Conservation (phyloP, 352 stramenopile genomes). For the Phytopythium cucurbitacearum region DNA sequence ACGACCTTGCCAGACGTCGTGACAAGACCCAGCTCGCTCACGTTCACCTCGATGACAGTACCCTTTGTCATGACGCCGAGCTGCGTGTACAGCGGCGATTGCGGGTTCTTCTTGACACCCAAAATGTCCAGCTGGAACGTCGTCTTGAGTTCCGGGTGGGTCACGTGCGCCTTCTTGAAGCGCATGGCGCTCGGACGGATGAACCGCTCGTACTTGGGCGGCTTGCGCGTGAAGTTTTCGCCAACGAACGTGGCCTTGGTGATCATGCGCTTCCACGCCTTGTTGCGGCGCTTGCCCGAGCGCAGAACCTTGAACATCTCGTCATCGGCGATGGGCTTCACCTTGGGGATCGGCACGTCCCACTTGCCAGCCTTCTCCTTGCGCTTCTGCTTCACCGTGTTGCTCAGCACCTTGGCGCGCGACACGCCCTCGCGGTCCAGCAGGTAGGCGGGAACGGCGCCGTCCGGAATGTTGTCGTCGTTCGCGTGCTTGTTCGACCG, state of each 20-base stretch:
- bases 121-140: slow-evolving; percentile 99
- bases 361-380: slow-evolving; percentile 99
- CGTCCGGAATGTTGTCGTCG: slow-evolving; percentile 95
- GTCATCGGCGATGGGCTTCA: slow-evolving; percentile 98
- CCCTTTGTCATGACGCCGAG: slow-evolving; percentile 99
- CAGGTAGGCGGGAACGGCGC: slow-evolving; percentile 98
- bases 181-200: slow-evolving; percentile 98
- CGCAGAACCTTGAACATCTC: slow-evolving; percentile 99
- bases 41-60: slow-evolving; percentile 98
- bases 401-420: slow-evolving; percentile 98
- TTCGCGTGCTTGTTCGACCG: slow-evolving; percentile 98
- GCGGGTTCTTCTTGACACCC: slow-evolving; percentile 99
- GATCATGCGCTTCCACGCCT: slow-evolving; percentile 89
- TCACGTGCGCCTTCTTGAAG: slow-evolving; percentile 99
- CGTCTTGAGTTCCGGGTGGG: slow-evolving; percentile 99
- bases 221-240: slow-evolving; percentile 99
- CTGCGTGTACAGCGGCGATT: slow-evolving; percentile 95
- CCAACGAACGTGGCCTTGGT: slow-evolving; percentile 98
- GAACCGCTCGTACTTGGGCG: slow-evolving; percentile 99
- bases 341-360: slow-evolving; percentile 99
- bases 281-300: slow-evolving; percentile 96
- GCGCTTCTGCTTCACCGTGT: slow-evolving; percentile 99
- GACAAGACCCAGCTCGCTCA: slow-evolving; percentile 98
- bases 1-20: slow-evolving; percentile 99
- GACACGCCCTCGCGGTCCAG: slow-evolving; percentile 98